phyloP scores from a whole-genome alignment of 495 filamentous ascomycete genomes.

The Penicillium lividum region DNA sequence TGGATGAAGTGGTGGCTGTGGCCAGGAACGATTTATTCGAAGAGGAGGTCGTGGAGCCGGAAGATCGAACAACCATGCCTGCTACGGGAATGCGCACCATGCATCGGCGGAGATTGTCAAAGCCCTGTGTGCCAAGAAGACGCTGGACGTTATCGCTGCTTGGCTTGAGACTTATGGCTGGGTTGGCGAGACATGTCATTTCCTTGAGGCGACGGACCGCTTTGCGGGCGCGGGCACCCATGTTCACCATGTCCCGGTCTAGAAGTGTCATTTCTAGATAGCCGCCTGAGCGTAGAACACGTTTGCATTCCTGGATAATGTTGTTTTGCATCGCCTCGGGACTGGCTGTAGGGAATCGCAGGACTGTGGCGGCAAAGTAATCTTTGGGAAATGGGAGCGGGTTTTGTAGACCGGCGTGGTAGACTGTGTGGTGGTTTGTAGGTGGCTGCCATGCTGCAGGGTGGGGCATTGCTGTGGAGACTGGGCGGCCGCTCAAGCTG shows the following conservation, averaged over 20 bases:
- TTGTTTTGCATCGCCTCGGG: conserved; percentile 75
- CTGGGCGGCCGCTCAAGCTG: conserved; percentile 53
- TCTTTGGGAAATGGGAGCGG: conserved; percentile 86
- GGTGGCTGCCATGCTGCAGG: conserved; percentile 59
- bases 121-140: conserved; percentile 74
- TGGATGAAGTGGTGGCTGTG: conserved; percentile 30
- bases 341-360: conserved; percentile 80
- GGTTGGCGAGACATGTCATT: conserved; percentile 63
- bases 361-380: conserved; percentile 81
- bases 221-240: conserved; percentile 74
- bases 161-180: conserved; percentile 67
- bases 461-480: conserved; percentile 36
- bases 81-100: conserved; percentile 88
- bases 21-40: conserved; percentile 28
- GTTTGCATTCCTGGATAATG: conserved; percentile 82
- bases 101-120: conserved; percentile 81
- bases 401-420: conserved; percentile 63
- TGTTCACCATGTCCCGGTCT: conserved; percentile 83
- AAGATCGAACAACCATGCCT: conserved; percentile 57
- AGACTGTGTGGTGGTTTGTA: conserved; percentile 82
- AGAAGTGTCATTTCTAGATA: conserved; percentile 85
- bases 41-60: conserved; percentile 38
- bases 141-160: conserved; percentile 77
- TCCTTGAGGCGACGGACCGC: conserved; percentile 78
- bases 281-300: conserved; percentile 86